phyloP scores from a whole-genome alignment of 345 rosid genomes.

The Carallia brachiata region DNA sequence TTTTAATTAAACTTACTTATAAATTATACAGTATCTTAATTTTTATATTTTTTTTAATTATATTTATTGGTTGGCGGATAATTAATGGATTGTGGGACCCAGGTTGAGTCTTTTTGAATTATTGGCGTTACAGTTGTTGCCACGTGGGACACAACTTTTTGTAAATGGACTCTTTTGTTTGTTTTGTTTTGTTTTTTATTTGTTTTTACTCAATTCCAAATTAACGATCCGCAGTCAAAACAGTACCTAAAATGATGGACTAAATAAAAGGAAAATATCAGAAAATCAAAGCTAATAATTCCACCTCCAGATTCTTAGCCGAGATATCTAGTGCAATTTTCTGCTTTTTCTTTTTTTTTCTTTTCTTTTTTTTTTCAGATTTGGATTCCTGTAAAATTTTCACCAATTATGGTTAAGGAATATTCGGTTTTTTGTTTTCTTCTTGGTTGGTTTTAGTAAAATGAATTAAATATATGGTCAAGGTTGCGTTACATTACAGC shows the following conservation, averaged over 20 bases:
- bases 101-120: neutral
- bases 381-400: too few relatives aligned
- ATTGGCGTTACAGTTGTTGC: conserved; percentile 10
- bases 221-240: neutral
- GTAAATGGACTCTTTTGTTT: too few relatives aligned
- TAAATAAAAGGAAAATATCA: too few relatives aligned
- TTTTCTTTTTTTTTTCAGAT: neutral
- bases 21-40: too few relatives aligned
- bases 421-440: too few relatives aligned
- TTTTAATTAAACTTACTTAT: neutral
- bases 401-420: too few relatives aligned
- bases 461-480: too few relatives aligned
- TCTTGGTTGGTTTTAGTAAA: too few relatives aligned
- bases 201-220: too few relatives aligned
- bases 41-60: too few relatives aligned
- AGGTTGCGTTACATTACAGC: too few relatives aligned
- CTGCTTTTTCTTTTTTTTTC: too few relatives aligned
- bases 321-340: neutral
- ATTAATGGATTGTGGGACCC: conserved; percentile 14
- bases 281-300: neutral
- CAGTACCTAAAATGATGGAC: neutral
- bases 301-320: neutral
- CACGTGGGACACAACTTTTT: neutral
- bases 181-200: neutral
- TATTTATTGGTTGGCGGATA: conserved; percentile 11